Evolutionary conservation across 768 basidiomycete species (phyloP).

Genomic region (Boletus patriciae): DNA sequence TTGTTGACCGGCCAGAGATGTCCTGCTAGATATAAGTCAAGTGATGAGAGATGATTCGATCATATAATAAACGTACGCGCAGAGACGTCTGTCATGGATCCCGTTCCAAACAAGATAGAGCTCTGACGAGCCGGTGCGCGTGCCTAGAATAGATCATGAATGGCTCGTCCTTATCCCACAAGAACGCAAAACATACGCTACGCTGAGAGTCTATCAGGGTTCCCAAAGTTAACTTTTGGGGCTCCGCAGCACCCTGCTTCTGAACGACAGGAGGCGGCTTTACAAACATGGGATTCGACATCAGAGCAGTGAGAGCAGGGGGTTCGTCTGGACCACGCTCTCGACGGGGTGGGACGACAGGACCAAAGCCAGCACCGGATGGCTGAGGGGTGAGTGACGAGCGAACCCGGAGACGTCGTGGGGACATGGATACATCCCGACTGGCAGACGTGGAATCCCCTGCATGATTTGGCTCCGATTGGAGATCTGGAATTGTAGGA

Average conservation of each 20-base stretch:
- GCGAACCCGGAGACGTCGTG: constrained; percentile 53
- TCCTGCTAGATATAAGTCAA: constrained; percentile 25
- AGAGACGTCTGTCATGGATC: constrained; percentile 34
- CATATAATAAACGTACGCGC: constrained; percentile 30
- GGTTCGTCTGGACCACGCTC: constrained; percentile 65
- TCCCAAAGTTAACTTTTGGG: constrained; percentile 50
- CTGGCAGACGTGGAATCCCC: constrained; percentile 25
- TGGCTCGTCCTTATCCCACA: neutral
- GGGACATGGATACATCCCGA: constrained; percentile 48
- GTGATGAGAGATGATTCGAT: constrained; percentile 5
- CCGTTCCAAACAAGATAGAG: constrained; percentile 49
- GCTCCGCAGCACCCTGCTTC: constrained; percentile 21
- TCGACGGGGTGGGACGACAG: constrained; percentile 38
- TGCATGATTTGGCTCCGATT: constrained; percentile 21
- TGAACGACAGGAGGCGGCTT: constrained; percentile 49
- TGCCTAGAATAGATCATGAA: constrained; percentile 35
- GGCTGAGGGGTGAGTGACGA: constrained; percentile 73
- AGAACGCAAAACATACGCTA: constrained; percentile 42
- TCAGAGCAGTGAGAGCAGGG: constrained; percentile 60
- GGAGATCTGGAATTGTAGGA: constrained; percentile 37
- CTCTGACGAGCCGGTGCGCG: constrained; percentile 53
- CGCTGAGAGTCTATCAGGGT: constrained; percentile 58
- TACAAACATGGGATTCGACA: constrained; percentile 68
- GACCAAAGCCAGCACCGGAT: constrained; percentile 42
- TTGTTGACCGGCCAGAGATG: constrained; percentile 43